phyloP scores from a whole-genome alignment of 495 filamentous ascomycete species.

The Beverwykella pulmonaria region DNA sequence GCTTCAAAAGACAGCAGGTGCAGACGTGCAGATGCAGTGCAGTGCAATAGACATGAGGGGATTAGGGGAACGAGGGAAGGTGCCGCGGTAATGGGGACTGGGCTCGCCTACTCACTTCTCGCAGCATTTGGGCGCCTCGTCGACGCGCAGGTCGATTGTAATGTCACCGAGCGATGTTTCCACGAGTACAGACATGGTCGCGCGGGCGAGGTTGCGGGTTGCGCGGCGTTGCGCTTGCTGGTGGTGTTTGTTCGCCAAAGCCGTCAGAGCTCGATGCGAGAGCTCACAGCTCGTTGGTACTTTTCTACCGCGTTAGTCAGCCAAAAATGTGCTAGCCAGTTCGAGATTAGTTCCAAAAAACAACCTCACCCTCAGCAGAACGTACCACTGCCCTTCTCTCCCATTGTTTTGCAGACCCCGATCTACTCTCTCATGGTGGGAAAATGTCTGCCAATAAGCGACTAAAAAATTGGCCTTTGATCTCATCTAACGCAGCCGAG shows the following conservation, averaged over 20 bases:
- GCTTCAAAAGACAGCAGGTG: conserved; percentile 41
- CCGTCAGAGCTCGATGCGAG: background rate
- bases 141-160: conserved; percentile 85
- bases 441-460: too few species aligned
- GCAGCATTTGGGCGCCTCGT: conserved; percentile 84
- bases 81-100: conserved; percentile 7
- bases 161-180: conserved; percentile 92
- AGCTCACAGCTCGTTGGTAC: too few species aligned
- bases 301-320: too few species aligned
- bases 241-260: background rate
- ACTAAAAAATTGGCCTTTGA: too few species aligned
- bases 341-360: background rate
- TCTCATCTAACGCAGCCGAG: too few species aligned
- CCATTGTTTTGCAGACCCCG: too few species aligned
- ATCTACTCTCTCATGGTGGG: too few species aligned
- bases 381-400: too few species aligned
- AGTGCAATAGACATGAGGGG: conserved; percentile 24
- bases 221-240: conserved; percentile 4
- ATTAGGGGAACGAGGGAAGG: background rate
- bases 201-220: background rate
- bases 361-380: too few species aligned
- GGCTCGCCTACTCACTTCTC: conserved; percentile 70
- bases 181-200: conserved; percentile 74
- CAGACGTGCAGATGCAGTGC: conserved; percentile 13
- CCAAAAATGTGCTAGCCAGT: background rate